Evolutionary conservation across 179 eudicot genomes (phyloP), one percentile per base, ranked within the genome.

Genomic region (Drosera spatulata): DNA sequence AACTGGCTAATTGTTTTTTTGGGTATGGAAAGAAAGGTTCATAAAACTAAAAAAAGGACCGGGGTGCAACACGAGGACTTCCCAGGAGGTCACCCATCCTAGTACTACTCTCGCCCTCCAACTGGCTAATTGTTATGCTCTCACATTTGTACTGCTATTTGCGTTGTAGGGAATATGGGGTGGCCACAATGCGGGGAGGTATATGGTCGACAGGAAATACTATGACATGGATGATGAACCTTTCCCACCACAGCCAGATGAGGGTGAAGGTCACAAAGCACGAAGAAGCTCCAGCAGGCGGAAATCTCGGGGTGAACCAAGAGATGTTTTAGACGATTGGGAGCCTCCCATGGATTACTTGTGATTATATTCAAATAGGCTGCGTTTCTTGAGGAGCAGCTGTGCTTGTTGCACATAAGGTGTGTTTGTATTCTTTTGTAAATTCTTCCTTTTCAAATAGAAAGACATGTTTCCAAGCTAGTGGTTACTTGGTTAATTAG

Each of bases 301-400:
- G 54, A 73, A 69, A 55, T 61, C 10, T 37, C 48, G 55, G 46
- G 61, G 53, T 5, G 57, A 69, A 65, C 60, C 6, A 44, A 69
- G 67, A 68, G 71, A 64, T 45, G 5, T 56, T 4, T 63, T 13
- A 5, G 79, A 77, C 55, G 81, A 83, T 7, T 80, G 82, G 82
- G 94, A 83, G 65, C 82, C 81, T 41, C 94, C 94, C 0, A 80
- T 80, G 80, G 88, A 83, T 70, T 85, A 72, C 66, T 65, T 68
- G 69, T 73, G 68, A 60, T 7, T 50, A 50, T 10, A 8, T 7
- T 46, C 50, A 8, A 2, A 46, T 46, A 22, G 33, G 33, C 33
- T 22, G 33, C 33, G 33, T 22, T 22, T 22, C 33, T 22, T 22
- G 33, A 22, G 33, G 33, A 22, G 33, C 33, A 22, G 33, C 33